phyloP scores from a whole-genome alignment of 2,329 filamentous ascomycete genomes.

The Escovopsis sp. region DNA sequence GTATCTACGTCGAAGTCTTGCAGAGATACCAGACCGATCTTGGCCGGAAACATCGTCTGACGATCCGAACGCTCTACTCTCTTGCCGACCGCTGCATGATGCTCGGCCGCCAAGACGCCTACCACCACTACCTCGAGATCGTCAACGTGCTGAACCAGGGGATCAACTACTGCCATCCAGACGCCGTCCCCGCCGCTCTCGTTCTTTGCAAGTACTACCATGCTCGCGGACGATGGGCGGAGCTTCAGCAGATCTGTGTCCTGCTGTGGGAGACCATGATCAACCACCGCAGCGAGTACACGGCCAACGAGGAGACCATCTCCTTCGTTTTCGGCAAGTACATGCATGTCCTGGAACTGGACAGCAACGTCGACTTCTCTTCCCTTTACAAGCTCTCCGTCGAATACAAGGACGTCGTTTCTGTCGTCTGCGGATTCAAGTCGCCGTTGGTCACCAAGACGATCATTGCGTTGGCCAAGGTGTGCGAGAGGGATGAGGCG shows the following conservation, averaged over 20 bases:
- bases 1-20: conserved; percentile 20
- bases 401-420: conserved; percentile 32
- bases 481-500: conserved; percentile 29
- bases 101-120: conserved; percentile 18
- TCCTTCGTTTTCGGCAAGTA: conserved; percentile 29
- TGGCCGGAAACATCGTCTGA: conserved; percentile 16
- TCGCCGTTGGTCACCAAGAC: conserved; percentile 17
- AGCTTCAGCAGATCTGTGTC: conserved; percentile 30
- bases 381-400: conserved; percentile 28
- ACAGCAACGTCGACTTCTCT: conserved; percentile 26
- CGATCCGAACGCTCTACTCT: conserved; percentile 19
- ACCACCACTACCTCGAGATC: conserved; percentile 23
- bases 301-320: conserved; percentile 27
- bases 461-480: conserved; percentile 24
- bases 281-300: conserved; percentile 21
- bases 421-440: conserved; percentile 19
- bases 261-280: conserved; percentile 27
- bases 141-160: conserved; percentile 18
- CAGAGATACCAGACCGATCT: conserved; percentile 16
- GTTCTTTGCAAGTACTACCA: conserved; percentile 30
- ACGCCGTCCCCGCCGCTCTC: conserved; percentile 30
- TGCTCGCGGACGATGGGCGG: conserved; percentile 26
- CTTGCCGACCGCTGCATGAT: conserved; percentile 11
- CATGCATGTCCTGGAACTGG: conserved; percentile 29
- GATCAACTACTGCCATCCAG: conserved; percentile 19